Base-by-base conservation (phyloP, 305 asterid species). In the Stenogyne calaminthoides region DNA sequence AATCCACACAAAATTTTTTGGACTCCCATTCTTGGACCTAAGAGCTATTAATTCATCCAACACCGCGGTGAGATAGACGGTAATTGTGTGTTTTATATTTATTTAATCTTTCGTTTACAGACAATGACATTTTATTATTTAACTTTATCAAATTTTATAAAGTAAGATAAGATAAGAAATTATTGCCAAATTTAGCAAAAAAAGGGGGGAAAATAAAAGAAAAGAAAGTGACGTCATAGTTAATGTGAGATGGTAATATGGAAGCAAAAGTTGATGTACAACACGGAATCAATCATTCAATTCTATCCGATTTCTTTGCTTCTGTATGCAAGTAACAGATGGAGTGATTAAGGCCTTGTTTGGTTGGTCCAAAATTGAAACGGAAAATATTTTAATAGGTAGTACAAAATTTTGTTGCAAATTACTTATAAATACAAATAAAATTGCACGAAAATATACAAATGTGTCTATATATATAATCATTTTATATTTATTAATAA, bases 291-390 rank as follows among this genome's bases (percentile, higher is more conserved):
- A 20, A 40, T 70, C 57, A 70, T 39, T 56, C 14, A 14, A 15
- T 56, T 40, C 10, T 40, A 22, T 22, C 36, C 7, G 11, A 22
- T 22, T 44, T 10, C 70, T 37, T 68, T 52, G 49, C 18, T 52
- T 68, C 51, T 22, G 3, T 27, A 32, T 49, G 15, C 14, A 27
- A 25, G 36, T 65, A 25, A 65, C 58, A 16, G 37, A 65, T 27
- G 8, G 72, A n/a, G 44, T 55, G 1, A 25, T n/a, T 25, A 70
- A 70, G 57, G 44, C 42, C 58, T 8, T 7, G 74, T 56, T 22
- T 70, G 74, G 57, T 39, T 70, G 74, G 67, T 29, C 7, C 10
- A 70, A 16, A 56, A 37, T 1, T 3, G 15, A 70, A 16, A 56
- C n/a, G n/a, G n/a, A n/a, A n/a, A n/a, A n/a, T n/a, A n/a, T n/a